A percentile compares a stretch with the other conserved stretches of the same genome.
These are phyloP conservation scores for Geosmithia flava DNA, from an alignment of 2,329 filamentous ascomycete genomes.

Conservation along the genomic window DNA sequence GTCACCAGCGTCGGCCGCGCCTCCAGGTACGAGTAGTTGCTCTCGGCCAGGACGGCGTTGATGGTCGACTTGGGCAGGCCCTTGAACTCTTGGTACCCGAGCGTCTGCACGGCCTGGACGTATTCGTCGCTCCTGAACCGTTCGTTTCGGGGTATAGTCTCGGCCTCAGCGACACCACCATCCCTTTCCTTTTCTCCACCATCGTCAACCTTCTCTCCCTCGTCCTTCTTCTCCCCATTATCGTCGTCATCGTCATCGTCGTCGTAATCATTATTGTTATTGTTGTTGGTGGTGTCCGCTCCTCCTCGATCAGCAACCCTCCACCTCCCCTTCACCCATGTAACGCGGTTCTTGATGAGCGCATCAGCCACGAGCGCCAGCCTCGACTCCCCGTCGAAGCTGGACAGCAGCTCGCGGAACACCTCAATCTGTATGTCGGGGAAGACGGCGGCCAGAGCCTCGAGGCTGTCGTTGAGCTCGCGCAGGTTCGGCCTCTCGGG, in stretches of 20 bases:
- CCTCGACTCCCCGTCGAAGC: conserved; percentile 64
- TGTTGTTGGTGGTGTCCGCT: conserved; percentile 1
- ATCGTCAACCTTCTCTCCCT: neutral
- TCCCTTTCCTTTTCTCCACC: neutral
- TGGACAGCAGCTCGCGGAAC: conserved; percentile 68
- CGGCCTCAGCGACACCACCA: neutral
- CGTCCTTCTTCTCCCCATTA: neutral
- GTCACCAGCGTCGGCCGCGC: conserved; percentile 57
- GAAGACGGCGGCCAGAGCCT: conserved; percentile 58
- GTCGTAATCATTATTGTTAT: conserved; percentile 7
- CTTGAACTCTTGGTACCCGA: conserved; percentile 65
- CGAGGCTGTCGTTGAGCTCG: conserved; percentile 58
- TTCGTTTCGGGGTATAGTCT: conserved; percentile 41
- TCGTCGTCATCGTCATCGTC: conserved; percentile 12
- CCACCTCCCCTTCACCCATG: conserved; percentile 60
- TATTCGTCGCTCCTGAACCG: conserved; percentile 57
- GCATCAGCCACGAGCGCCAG: conserved; percentile 67
- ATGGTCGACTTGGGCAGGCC: conserved; percentile 62
- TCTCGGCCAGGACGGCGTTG: conserved; percentile 67
- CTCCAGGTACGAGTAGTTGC: conserved; percentile 66
- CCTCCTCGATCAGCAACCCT: conserved; percentile 24
- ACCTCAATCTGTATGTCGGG: conserved; percentile 74
- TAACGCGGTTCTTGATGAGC: conserved; percentile 57
- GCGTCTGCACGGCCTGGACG: conserved; percentile 52
- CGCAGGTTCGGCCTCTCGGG: conserved; percentile 49